A percentile compares a stretch with the other conserved stretches of the same genome.
Evolutionary conservation across 2,329 filamentous ascomycete genomes (phyloP).

Genomic region (Amauroascus verrucosus): DNA sequence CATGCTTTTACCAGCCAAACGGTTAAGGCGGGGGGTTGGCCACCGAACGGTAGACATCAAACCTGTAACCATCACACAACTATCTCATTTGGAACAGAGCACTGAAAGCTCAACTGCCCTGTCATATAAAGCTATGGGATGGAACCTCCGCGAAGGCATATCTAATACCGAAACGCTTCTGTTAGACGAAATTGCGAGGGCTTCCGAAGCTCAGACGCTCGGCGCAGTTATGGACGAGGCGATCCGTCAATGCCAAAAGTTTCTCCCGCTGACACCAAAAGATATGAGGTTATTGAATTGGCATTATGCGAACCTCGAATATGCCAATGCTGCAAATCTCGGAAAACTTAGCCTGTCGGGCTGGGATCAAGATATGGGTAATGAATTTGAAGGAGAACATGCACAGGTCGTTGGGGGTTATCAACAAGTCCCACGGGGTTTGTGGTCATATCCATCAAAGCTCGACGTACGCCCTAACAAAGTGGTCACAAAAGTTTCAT

Average conservation of each 20-base stretch:
- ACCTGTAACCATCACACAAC: slow-evolving; percentile 35
- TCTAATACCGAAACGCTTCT: slow-evolving; percentile 58
- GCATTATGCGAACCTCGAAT: slow-evolving; percentile 97
- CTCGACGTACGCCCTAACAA: slow-evolving; percentile 68
- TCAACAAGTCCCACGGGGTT: slow-evolving; percentile 78
- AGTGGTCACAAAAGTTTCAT: slow-evolving; percentile 63
- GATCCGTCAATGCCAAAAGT: slow-evolving; percentile 72
- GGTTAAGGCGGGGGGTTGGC: slow-evolving; percentile 36
- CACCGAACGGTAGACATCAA: slow-evolving; percentile 45
- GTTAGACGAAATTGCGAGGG: slow-evolving; percentile 54
- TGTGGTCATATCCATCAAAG: slow-evolving; percentile 65
- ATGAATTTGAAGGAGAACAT: slow-evolving; percentile 93
- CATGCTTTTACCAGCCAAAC: slow-evolving; percentile 34
- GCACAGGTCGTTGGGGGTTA: slow-evolving; percentile 91
- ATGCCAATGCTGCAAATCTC: slow-evolving; percentile 86
- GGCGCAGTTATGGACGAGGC: slow-evolving; percentile 87
- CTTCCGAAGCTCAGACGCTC: slow-evolving; percentile 58
- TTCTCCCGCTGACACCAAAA: slow-evolving; percentile 72
- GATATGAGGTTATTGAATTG: slow-evolving; percentile 90
- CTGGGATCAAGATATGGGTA: slow-evolving; percentile 96
- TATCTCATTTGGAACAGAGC: slow-evolving; percentile 53
- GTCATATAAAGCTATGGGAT: slow-evolving; percentile 72
- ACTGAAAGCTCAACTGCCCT: slow-evolving; percentile 63
- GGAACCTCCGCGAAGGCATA: slow-evolving; percentile 58
- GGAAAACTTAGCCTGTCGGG: slow-evolving; percentile 76